Percentiles rank a stretch among this genome's conserved stretches.
Evolutionary conservation across 148 eudicot genomes (phyloP).

Genomic region (Cornus florida): DNA sequence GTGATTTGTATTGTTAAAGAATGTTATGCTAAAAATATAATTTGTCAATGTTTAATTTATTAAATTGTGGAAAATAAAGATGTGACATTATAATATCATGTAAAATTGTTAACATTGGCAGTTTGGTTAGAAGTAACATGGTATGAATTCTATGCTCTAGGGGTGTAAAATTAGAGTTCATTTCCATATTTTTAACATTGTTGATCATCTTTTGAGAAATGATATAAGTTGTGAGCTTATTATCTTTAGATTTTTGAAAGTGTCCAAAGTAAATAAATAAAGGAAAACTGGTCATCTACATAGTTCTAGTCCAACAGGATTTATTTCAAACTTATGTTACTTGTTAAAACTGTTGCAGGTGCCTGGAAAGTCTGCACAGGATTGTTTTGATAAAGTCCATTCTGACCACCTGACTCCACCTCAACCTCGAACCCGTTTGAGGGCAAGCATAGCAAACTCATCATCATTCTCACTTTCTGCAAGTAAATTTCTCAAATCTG

Average conservation of each 20-base stretch:
- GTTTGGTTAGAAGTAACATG: background rate
- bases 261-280: background rate
- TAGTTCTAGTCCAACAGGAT: background rate
- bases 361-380: slow-evolving; percentile 90
- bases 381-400: slow-evolving; percentile 84
- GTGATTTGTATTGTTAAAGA: background rate
- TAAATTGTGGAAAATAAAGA: background rate
- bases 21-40: background rate
- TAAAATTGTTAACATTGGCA: background rate
- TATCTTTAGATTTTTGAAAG: background rate
- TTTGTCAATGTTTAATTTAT: background rate
- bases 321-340: slow-evolving; percentile 2
- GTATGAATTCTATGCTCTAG: background rate
- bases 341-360: slow-evolving; percentile 47
- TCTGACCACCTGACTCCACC: slow-evolving; percentile 67
- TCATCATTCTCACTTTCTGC: slow-evolving; percentile 44
- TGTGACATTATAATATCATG: background rate
- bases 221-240: background rate
- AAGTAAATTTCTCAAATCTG: slow-evolving; percentile 40
- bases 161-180: background rate
- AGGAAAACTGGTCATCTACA: background rate
- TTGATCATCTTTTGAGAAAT: background rate
- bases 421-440: slow-evolving; percentile 45
- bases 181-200: slow-evolving; percentile 1
- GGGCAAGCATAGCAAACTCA: slow-evolving; percentile 32